Conservation (phyloP, 2,329 filamentous ascomycete genomes). For the Shiraia bambusicola region DNA sequence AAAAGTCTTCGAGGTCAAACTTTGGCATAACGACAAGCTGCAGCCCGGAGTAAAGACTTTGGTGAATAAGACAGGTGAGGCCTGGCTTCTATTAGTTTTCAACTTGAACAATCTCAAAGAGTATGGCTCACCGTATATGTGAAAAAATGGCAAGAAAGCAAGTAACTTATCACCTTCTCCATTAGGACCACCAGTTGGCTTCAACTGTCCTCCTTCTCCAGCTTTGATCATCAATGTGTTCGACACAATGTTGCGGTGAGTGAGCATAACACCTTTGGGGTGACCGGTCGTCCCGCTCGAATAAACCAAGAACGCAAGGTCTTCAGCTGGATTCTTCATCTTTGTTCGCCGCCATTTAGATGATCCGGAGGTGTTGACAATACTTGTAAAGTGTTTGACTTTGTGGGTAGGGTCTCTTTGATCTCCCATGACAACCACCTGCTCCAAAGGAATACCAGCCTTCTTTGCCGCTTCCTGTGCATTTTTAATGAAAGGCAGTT, state of each 20-base stretch:
- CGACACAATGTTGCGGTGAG: conserved; percentile 77
- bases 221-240: conserved; percentile 57
- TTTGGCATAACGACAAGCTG: conserved; percentile 71
- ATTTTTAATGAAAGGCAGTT: conserved; percentile 64
- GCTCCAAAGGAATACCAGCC: conserved; percentile 69
- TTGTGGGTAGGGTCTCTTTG: conserved; percentile 58
- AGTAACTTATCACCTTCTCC: conserved; percentile 71
- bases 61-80: conserved; percentile 71
- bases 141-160: conserved; percentile 84
- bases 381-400: conserved; percentile 71
- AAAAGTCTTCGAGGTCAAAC: conserved; percentile 81
- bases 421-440: conserved; percentile 76
- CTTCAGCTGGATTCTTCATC: conserved; percentile 64
- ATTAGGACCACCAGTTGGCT: conserved; percentile 59
- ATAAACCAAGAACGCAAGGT: conserved; percentile 84
- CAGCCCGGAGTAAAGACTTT: conserved; percentile 65
- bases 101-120: neutral
- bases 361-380: conserved; percentile 64
- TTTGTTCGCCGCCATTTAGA: conserved; percentile 61
- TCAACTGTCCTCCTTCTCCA: conserved; percentile 53
- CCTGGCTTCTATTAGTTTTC: conserved; percentile 45
- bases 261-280: conserved; percentile 88
- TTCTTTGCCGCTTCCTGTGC: conserved; percentile 68
- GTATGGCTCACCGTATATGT: conserved; percentile 72
- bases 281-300: conserved; percentile 87